Evolutionary conservation across 768 basidiomycete species (phyloP).

Genomic region (Xanthoconium purpureum): DNA sequence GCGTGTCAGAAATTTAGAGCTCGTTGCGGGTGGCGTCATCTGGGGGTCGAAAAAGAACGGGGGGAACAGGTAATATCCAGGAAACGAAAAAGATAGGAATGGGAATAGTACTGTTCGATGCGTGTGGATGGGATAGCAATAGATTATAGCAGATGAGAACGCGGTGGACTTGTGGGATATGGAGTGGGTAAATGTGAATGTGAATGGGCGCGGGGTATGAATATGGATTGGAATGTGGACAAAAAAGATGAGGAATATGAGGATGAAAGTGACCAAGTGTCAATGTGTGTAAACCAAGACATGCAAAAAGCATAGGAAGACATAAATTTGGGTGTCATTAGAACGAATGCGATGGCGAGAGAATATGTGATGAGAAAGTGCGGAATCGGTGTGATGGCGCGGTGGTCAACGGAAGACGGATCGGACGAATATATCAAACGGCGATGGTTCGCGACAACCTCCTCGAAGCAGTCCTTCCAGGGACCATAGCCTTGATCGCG

Average conservation of each 20-base stretch:
- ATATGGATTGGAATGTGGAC: no score
- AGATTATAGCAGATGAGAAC: conserved; percentile 27
- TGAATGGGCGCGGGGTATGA: not conserved
- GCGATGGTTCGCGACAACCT: conserved; percentile 43
- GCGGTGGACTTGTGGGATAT: conserved; percentile 10
- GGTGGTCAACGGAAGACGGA: not conserved
- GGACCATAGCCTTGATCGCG: conserved; percentile 75
- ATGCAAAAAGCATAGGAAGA: conserved; percentile 13
- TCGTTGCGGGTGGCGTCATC: conserved; percentile 20
- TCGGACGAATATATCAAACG: conserved; percentile 13
- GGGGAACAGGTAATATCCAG: no score
- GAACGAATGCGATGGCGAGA: conserved; percentile 8
- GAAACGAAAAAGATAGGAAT: no score
- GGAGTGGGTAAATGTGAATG: conserved; percentile 13
- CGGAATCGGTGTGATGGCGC: not conserved
- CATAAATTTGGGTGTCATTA: conserved; percentile 15
- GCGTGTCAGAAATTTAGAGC: not conserved
- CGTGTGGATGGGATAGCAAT: conserved; percentile 28
- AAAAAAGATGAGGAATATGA: conserved; percentile 18
- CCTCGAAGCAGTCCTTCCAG: conserved; percentile 54
- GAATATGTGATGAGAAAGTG: not conserved
- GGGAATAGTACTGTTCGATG: conserved; percentile 7
- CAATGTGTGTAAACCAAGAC: not conserved
- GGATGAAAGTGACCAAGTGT: conserved; percentile 18
- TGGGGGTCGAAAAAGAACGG: no score